These are phyloP conservation scores for Pezicula carpinea DNA, from an alignment of 2,329 filamentous ascomycete species.

Conservation along the genomic window DNA sequence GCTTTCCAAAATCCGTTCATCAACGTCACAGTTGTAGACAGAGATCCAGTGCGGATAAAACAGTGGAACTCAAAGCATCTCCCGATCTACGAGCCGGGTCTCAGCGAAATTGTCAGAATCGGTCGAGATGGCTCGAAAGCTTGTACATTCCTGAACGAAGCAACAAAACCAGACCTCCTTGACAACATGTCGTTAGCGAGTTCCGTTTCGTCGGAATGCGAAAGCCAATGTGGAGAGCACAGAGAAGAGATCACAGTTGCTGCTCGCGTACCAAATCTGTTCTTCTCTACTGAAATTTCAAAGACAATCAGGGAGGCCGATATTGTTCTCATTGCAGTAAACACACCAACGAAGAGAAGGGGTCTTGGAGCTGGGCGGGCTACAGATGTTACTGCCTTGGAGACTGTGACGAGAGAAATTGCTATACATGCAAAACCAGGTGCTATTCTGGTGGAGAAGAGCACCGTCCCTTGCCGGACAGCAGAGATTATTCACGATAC, in stretches of 20 bases:
- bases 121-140: slow-evolving; percentile 53
- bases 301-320: slow-evolving; percentile 62
- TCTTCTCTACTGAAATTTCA: slow-evolving; percentile 67
- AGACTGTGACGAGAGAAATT: slow-evolving; percentile 63
- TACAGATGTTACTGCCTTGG: slow-evolving; percentile 68
- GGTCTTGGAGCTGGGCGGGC: slow-evolving; percentile 67
- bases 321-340: slow-evolving; percentile 71
- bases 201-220: slow-evolving; percentile 28
- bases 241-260: slow-evolving; percentile 30
- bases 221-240: slow-evolving; percentile 23
- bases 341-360: slow-evolving; percentile 71
- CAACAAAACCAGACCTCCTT: slow-evolving; percentile 23
- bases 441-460: slow-evolving; percentile 77
- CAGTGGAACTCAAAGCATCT: slow-evolving; percentile 70
- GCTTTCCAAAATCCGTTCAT: slow-evolving; percentile 69
- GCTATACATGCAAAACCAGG: slow-evolving; percentile 61
- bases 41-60: slow-evolving; percentile 58
- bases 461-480: slow-evolving; percentile 72
- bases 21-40: slow-evolving; percentile 70
- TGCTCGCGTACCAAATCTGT: slow-evolving; percentile 57
- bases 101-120: slow-evolving; percentile 62
- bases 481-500: slow-evolving; percentile 65
- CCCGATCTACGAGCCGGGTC: slow-evolving; percentile 71
- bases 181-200: slow-evolving; percentile 29
- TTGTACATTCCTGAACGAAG: slow-evolving; percentile 36